These are phyloP conservation scores for rapeseed (Brassica napus) DNA, from an alignment of 345 rosid genomes.

Conservation along the genomic window Da-Ae NC_063440.1:17137001-17137500, in stretches of 20 bases:
- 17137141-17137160: slow-evolving; percentile 69
- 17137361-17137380: slow-evolving; percentile 15
- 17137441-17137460: no score
- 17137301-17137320: slow-evolving; percentile 66
- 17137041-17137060: neutral
- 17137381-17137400: no score
- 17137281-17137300: slow-evolving; percentile 50
- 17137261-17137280: slow-evolving; percentile 52
- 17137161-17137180: slow-evolving; percentile 65
- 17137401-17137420: no score
- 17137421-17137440: no score
- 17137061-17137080: slow-evolving; percentile 8
- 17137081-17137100: slow-evolving; percentile 49
- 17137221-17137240: slow-evolving; percentile 55
- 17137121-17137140: slow-evolving; percentile 48
- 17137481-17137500: no score
- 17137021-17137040: neutral
- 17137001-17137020: neutral
- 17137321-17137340: slow-evolving; percentile 52
- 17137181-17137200: slow-evolving; percentile 59
- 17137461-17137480: no score
- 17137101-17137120: slow-evolving; percentile 45
- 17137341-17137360: slow-evolving; percentile 41
- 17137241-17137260: slow-evolving; percentile 46
- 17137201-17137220: slow-evolving; percentile 42